Conservation (phyloP, 2,329 filamentous ascomycete genomes). For the Madurella fahalii region DNA sequence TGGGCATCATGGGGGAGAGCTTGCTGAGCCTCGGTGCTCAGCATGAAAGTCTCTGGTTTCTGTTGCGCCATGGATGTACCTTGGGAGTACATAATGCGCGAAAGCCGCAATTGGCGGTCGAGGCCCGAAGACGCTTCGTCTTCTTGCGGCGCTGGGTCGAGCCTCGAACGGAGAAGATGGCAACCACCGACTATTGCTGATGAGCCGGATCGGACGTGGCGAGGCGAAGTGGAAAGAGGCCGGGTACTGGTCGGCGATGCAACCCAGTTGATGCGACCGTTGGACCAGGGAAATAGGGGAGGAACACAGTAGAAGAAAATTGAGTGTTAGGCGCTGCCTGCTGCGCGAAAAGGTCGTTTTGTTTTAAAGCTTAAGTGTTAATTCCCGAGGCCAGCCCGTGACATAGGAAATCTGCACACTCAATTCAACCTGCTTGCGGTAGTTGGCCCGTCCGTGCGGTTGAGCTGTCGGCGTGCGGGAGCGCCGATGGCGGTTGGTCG, state of each 20-base stretch:
- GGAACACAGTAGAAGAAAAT: neutral
- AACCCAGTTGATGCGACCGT: conserved; percentile 26
- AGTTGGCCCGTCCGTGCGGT: conserved; percentile 18
- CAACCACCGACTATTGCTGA: neutral
- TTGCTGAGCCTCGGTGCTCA: conserved; percentile 95
- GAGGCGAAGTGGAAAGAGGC: neutral
- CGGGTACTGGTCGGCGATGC: conserved; percentile 18
- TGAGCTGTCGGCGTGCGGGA: conserved; percentile 6
- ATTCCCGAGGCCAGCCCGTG: conserved; percentile 33
- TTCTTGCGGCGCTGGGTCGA: conserved; percentile 4
- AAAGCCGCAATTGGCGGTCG: conserved; percentile 3
- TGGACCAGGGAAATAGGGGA: conserved; percentile 4
- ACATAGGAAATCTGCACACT: conserved; percentile 23
- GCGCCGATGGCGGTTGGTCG: conserved; percentile 4
- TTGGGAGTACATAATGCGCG: conserved; percentile 65
- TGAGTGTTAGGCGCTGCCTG: conserved; percentile 25
- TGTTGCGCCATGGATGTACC: conserved; percentile 86
- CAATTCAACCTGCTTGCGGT: conserved; percentile 23
- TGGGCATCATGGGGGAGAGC: conserved; percentile 93
- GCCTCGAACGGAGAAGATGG: neutral
- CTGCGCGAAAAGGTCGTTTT: conserved; percentile 13
- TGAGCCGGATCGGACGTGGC: neutral
- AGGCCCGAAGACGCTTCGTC: conserved; percentile 4
- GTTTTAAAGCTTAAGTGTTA: conserved; percentile 14
- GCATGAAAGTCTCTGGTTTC: conserved; percentile 98